Conservation (phyloP, 2,329 filamentous ascomycete genomes). For the Parastagonospora nodorum region DNA sequence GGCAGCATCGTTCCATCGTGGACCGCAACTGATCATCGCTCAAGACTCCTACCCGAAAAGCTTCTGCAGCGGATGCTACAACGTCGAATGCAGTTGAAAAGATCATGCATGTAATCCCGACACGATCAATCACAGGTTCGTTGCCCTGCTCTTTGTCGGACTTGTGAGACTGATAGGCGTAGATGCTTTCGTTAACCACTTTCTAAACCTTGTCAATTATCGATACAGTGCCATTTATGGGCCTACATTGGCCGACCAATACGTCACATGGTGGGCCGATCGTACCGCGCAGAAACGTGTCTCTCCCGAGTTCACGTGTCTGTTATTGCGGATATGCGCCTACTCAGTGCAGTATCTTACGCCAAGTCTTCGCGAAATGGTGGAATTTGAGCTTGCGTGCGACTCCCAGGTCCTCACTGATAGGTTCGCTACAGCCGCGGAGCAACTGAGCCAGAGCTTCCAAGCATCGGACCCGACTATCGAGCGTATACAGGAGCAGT, state of each 20-base stretch:
- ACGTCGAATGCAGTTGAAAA: constrained; percentile 40
- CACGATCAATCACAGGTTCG: constrained; percentile 38
- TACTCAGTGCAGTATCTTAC: constrained; percentile 53
- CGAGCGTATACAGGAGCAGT: constrained; percentile 56
- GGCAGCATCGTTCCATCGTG: background rate
- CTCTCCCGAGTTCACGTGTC: constrained; percentile 53
- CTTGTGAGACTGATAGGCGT: constrained; percentile 4
- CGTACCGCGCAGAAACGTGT: constrained; percentile 41
- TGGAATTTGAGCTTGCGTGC: constrained; percentile 53
- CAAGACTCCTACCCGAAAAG: constrained; percentile 9
- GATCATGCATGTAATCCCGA: constrained; percentile 38
- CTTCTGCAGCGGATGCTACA: constrained; percentile 10
- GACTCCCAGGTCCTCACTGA: constrained; percentile 47
- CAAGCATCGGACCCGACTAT: constrained; percentile 52
- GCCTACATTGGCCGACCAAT: constrained; percentile 52
- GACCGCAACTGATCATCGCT: background rate
- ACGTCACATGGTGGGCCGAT: constrained; percentile 54
- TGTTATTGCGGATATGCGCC: constrained; percentile 54
- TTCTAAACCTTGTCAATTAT: constrained; percentile 52
- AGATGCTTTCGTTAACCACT: constrained; percentile 56
- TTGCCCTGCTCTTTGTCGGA: background rate
- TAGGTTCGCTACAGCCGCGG: constrained; percentile 50
- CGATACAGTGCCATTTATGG: constrained; percentile 55
- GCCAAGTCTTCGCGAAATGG: constrained; percentile 43
- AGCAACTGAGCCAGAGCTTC: constrained; percentile 51